These are phyloP conservation scores for Trametes meyenii DNA, from an alignment of 768 basidiomycete species.

Conservation along the genomic window DNA sequence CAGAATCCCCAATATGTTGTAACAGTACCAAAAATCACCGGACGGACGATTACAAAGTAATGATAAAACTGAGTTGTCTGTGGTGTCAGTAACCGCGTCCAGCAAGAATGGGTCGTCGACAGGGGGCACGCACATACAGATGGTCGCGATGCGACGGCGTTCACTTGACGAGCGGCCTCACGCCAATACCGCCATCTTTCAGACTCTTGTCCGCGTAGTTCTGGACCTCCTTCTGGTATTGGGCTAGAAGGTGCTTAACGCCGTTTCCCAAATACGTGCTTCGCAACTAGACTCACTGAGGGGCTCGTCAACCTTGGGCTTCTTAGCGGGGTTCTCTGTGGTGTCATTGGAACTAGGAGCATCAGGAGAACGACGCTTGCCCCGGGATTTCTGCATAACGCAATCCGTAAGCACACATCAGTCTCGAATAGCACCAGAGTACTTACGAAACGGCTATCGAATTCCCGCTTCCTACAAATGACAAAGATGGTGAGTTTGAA, in stretches of 20 bases:
- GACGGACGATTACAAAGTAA: not conserved
- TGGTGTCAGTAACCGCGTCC: not conserved
- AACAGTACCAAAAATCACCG: not conserved
- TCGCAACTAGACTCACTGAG: constrained; percentile 35
- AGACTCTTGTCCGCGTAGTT: constrained; percentile 42
- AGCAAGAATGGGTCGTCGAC: not conserved
- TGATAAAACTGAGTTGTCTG: constrained; percentile 10
- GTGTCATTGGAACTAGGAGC: constrained; percentile 36
- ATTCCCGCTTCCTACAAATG: constrained; percentile 54
- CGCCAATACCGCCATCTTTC: constrained; percentile 47
- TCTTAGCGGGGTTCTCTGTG: constrained; percentile 46
- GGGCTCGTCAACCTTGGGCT: constrained; percentile 37
- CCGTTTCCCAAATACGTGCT: not conserved
- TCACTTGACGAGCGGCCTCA: constrained; percentile 49
- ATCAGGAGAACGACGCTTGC: constrained; percentile 56
- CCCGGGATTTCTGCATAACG: constrained; percentile 53
- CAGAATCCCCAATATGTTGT: constrained; percentile 7
- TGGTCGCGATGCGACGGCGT: not conserved
- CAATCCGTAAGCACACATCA: not conserved
- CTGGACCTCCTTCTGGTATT: constrained; percentile 47
- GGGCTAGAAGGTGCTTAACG: constrained; percentile 30
- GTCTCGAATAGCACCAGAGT: not conserved
- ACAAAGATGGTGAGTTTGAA: not conserved
- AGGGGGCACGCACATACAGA: constrained; percentile 18
- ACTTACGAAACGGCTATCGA: constrained; percentile 65